Conservation (phyloP, 768 basidiomycete species). For the Xerocomus potaroensis region DNA sequence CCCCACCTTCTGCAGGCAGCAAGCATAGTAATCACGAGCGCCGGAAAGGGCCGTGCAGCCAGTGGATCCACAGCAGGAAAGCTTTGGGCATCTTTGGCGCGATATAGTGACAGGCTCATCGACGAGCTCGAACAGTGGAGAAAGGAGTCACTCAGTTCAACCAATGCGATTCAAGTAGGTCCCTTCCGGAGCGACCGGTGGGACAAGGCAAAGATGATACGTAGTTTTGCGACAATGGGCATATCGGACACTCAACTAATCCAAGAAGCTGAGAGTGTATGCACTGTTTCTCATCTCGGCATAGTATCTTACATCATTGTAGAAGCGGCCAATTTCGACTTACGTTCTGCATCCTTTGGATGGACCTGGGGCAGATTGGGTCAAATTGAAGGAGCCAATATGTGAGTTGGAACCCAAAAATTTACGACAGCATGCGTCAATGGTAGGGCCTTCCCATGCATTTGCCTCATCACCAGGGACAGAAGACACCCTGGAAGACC, state of each 20-base stretch:
- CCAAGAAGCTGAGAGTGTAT: slow-evolving; percentile 9
- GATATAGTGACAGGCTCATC: slow-evolving; percentile 73
- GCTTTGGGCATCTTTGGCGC: slow-evolving; percentile 72
- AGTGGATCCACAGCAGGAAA: slow-evolving; percentile 33
- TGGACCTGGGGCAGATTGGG: slow-evolving; percentile 36
- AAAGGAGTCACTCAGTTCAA: slow-evolving; percentile 41
- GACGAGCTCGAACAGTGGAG: slow-evolving; percentile 62
- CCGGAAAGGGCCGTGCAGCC: slow-evolving; percentile 34
- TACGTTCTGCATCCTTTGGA: slow-evolving; percentile 41
- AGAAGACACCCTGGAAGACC: slow-evolving; percentile 15
- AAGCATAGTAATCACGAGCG: slow-evolving; percentile 47
- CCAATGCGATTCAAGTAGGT: slow-evolving; percentile 30
- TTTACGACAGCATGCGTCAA: background rate
- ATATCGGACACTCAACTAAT: slow-evolving; percentile 16
- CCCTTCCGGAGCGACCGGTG: slow-evolving; percentile 54
- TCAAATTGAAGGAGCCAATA: slow-evolving; percentile 32
- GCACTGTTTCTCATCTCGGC: background rate
- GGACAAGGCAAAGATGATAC: slow-evolving; percentile 78
- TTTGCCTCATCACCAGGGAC: background rate
- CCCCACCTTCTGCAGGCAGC: slow-evolving; percentile 53
- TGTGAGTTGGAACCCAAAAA: background rate
- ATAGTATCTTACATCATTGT: background rate
- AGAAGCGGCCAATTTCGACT: slow-evolving; percentile 39
- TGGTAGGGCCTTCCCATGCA: slow-evolving; percentile 2
- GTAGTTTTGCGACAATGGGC: slow-evolving; percentile 65